Evolutionary conservation across 2,329 filamentous ascomycete species (phyloP).

Genomic region (Penicillium sp.): DNA sequence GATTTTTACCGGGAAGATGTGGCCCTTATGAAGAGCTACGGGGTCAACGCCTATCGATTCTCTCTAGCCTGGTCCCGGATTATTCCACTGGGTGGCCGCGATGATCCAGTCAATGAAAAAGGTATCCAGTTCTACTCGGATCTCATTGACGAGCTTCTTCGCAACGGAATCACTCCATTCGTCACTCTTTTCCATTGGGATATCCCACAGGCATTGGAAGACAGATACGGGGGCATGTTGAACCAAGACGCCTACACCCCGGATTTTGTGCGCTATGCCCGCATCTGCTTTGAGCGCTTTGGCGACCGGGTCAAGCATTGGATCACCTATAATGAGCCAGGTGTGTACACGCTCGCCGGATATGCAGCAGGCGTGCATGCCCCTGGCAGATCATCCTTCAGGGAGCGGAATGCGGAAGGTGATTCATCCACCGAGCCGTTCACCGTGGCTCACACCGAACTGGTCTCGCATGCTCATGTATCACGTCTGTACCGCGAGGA

Average conservation of each 20-base stretch:
- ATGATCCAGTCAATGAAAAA: slow-evolving; percentile 73
- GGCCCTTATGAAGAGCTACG: slow-evolving; percentile 68
- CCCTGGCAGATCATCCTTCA: slow-evolving; percentile 72
- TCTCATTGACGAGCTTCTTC: slow-evolving; percentile 72
- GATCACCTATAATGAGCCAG: slow-evolving; percentile 86
- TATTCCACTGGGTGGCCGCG: slow-evolving; percentile 73
- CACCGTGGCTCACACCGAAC: slow-evolving; percentile 73
- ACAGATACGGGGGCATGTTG: slow-evolving; percentile 74
- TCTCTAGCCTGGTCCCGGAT: slow-evolving; percentile 75
- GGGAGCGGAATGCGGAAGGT: slow-evolving; percentile 66
- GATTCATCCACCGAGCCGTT: slow-evolving; percentile 75
- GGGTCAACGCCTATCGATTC: slow-evolving; percentile 75
- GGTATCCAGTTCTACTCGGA: slow-evolving; percentile 76
- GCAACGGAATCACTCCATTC: slow-evolving; percentile 71
- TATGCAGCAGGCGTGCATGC: slow-evolving; percentile 75
- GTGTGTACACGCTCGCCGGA: slow-evolving; percentile 74
- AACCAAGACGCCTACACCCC: slow-evolving; percentile 74
- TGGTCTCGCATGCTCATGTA: slow-evolving; percentile 72
- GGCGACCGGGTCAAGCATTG: slow-evolving; percentile 74
- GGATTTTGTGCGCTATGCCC: slow-evolving; percentile 77
- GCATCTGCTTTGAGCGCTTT: slow-evolving; percentile 69
- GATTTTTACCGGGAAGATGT: slow-evolving; percentile 73
- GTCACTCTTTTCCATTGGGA: slow-evolving; percentile 85
- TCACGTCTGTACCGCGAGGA: slow-evolving; percentile 76
- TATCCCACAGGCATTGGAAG: slow-evolving; percentile 70